These are phyloP conservation scores for Eutypa lata DNA, from an alignment of 2,329 filamentous ascomycete species.

Conservation along the genomic window DNA sequence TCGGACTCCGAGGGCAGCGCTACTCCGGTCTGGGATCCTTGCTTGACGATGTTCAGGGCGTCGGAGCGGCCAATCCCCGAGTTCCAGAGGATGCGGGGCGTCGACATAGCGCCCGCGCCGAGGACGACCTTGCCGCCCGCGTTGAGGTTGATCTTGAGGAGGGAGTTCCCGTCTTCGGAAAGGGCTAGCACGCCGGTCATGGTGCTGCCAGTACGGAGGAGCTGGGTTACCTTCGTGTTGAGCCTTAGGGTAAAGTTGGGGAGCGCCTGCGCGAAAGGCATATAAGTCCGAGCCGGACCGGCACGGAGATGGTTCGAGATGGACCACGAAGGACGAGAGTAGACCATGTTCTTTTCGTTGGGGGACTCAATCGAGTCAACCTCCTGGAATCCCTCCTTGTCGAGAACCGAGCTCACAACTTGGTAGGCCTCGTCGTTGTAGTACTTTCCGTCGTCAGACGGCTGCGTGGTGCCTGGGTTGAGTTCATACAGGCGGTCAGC, in stretches of 20 bases:
- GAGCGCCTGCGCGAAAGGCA: constrained; percentile 10
- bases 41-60: constrained; percentile 34
- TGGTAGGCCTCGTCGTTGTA: constrained; percentile 14
- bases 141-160: constrained; percentile 46
- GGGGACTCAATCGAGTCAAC: constrained; percentile 10
- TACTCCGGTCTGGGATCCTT: constrained; percentile 12
- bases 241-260: constrained; percentile 14
- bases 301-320: constrained; percentile 11
- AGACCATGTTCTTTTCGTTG: constrained; percentile 12
- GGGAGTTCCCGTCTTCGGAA: constrained; percentile 40
- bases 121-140: constrained; percentile 49
- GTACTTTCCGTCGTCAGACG: constrained; percentile 21
- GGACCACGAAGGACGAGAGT: constrained; percentile 40
- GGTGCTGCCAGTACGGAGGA: constrained; percentile 34
- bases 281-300: constrained; percentile 14
- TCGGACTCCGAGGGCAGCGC: constrained; percentile 29
- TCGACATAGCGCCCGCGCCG: constrained; percentile 53
- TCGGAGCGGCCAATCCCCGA: constrained; percentile 53
- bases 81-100: constrained; percentile 54
- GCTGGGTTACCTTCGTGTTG: constrained; percentile 17
- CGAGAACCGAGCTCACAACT: constrained; percentile 9
- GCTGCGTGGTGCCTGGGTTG: constrained; percentile 23
- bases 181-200: constrained; percentile 54
- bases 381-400: constrained; percentile 7
- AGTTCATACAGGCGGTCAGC: constrained; percentile 23